These are phyloP conservation scores for Vanderwaltozyma tropicalis DNA, from an alignment of 805 yeast species.

Conservation along the genomic window DNA sequence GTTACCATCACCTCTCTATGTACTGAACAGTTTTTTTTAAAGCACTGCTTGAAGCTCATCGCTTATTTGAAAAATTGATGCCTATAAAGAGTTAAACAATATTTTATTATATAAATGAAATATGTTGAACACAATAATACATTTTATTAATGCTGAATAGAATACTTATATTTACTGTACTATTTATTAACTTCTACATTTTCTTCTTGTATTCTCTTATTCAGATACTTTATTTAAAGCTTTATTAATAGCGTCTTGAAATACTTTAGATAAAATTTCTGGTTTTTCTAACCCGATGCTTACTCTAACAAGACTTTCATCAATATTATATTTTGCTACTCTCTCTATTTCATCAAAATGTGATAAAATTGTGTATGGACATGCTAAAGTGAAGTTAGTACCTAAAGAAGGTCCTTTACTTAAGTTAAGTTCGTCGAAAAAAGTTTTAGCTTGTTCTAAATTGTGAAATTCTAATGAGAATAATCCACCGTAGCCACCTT, in stretches of 20 bases:
- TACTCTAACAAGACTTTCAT: conserved; percentile 62
- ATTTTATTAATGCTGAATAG: too few relatives aligned
- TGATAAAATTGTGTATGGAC: conserved; percentile 83
- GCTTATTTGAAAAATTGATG: neutral
- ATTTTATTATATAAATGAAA: too few relatives aligned
- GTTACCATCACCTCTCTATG: too few relatives aligned
- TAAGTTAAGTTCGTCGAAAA: conserved; percentile 46
- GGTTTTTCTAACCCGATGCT: conserved; percentile 79
- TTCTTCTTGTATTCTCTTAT: too few relatives aligned
- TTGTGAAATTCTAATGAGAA: conserved; percentile 62
- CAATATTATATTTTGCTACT: conserved; percentile 75
- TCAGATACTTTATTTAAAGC: too few relatives aligned
- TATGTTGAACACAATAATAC: too few relatives aligned
- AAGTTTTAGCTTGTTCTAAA: conserved; percentile 54
- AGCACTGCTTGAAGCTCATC: too few relatives aligned
- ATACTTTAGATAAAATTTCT: conserved; percentile 40
- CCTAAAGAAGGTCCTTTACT: conserved; percentile 84
- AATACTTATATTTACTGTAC: too few relatives aligned
- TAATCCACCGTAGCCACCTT: conserved; percentile 86
- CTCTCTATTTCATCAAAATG: conserved; percentile 76
- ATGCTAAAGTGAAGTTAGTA: conserved; percentile 70
- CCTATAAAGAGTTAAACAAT: too few relatives aligned
- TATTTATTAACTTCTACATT: too few relatives aligned
- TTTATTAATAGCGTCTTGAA: conserved; percentile 42
- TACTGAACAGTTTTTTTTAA: too few relatives aligned